These are phyloP conservation scores for Metschnikowia kofuensis DNA, from an alignment of 805 yeast genomes.

Conservation along the genomic window DNA sequence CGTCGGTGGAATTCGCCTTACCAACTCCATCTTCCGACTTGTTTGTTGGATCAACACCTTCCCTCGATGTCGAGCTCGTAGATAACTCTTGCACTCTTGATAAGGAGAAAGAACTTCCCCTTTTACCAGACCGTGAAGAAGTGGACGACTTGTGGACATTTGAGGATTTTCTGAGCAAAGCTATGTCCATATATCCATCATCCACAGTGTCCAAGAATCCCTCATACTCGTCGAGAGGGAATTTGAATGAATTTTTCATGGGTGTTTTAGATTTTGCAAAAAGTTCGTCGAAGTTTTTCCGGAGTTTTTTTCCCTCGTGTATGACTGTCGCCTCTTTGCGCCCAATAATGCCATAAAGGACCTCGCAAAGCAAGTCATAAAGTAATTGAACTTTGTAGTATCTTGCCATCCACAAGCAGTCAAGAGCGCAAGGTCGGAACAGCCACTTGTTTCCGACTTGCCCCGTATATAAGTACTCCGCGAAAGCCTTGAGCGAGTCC, in stretches of 20 bases:
- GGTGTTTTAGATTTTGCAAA: conserved; percentile 24
- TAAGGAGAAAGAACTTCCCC: conserved; percentile 15
- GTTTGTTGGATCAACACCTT: neutral
- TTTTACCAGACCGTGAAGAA: conserved; percentile 19
- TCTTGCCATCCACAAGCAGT: conserved; percentile 59
- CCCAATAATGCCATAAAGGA: conserved; percentile 65
- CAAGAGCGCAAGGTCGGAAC: conserved; percentile 66
- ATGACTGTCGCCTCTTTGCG: conserved; percentile 56
- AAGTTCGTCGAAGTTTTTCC: conserved; percentile 25
- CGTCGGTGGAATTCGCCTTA: neutral
- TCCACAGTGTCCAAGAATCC: conserved; percentile 57
- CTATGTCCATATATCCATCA: conserved; percentile 61
- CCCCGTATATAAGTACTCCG: conserved; percentile 76
- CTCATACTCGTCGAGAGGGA: conserved; percentile 51
- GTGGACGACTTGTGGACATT: conserved; percentile 24
- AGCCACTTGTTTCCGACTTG: conserved; percentile 75
- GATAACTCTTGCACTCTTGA: conserved; percentile 5
- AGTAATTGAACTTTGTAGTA: conserved; percentile 67
- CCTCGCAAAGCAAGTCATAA: conserved; percentile 67
- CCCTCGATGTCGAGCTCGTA: neutral
- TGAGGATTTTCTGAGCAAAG: conserved; percentile 48
- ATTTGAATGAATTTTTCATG: conserved; percentile 24
- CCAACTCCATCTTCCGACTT: too few relatives aligned
- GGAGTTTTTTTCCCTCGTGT: conserved; percentile 37
- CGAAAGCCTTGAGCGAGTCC: conserved; percentile 57